Evolutionary conservation across 768 basidiomycete species (phyloP).

Genomic region (Termitomyces sp.): DNA sequence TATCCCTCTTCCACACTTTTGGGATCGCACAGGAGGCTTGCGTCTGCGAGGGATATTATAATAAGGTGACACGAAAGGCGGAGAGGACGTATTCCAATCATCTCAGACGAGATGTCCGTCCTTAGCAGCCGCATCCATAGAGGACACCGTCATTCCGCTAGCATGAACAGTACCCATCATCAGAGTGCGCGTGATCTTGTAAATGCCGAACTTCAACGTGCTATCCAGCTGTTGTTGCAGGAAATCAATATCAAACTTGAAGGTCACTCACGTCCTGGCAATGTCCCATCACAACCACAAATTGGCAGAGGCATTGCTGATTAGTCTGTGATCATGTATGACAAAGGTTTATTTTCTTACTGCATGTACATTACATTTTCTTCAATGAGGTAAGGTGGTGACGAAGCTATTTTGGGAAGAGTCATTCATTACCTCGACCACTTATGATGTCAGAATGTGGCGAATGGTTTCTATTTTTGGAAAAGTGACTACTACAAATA

Average conservation of each 20-base stretch:
- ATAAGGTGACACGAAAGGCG: slow-evolving; percentile 62
- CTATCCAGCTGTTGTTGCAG: slow-evolving; percentile 85
- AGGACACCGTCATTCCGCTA: slow-evolving; percentile 48
- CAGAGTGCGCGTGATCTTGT: slow-evolving; percentile 54
- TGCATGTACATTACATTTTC: too few relatives aligned
- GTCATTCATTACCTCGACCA: too few relatives aligned
- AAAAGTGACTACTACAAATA: too few relatives aligned
- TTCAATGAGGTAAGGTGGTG: too few relatives aligned
- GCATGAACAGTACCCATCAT: slow-evolving; percentile 48
- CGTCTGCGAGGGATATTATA: slow-evolving; percentile 87
- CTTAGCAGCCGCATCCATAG: slow-evolving; percentile 29
- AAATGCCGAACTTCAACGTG: slow-evolving; percentile 88
- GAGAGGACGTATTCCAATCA: slow-evolving; percentile 49
- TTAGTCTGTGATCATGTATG: too few relatives aligned
- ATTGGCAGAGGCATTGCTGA: too few relatives aligned
- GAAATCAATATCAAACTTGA: slow-evolving; percentile 63
- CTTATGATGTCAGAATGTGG: too few relatives aligned
- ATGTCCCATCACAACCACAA: slow-evolving; percentile 58
- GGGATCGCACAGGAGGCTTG: slow-evolving; percentile 90
- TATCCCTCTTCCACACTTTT: slow-evolving; percentile 86
- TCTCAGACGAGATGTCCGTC: not conserved
- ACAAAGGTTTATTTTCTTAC: too few relatives aligned
- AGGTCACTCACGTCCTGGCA: slow-evolving; percentile 51
- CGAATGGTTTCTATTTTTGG: too few relatives aligned
- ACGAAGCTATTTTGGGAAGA: too few relatives aligned